phyloP scores from a whole-genome alignment of 768 basidiomycete species.

The Boletus pseudo-olivaceus region DNA sequence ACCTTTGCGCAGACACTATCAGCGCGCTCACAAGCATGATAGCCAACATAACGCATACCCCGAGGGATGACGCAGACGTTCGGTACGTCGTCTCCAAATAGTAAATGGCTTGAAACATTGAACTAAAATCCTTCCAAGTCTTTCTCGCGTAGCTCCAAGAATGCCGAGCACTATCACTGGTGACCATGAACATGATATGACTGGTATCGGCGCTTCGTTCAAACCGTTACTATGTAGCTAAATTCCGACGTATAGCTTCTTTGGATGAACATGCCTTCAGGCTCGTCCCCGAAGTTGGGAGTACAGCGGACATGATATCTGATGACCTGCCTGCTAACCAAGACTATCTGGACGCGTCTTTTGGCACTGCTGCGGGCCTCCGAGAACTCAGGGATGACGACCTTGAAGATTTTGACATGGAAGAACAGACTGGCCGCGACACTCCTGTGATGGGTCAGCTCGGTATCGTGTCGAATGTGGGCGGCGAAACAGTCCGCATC shows the following conservation, averaged over 20 bases:
- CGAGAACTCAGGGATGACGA: constrained; percentile 72
- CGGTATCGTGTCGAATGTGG: constrained; percentile 55
- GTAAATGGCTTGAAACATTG: not conserved
- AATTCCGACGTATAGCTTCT: constrained; percentile 44
- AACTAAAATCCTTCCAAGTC: constrained; percentile 9
- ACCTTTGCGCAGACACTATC: constrained; percentile 78
- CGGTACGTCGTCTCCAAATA: constrained; percentile 13
- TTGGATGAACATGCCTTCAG: constrained; percentile 84
- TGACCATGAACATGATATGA: constrained; percentile 21
- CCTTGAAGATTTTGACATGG: constrained; percentile 57
- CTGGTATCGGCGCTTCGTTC: constrained; percentile 19
- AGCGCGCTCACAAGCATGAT: constrained; percentile 55
- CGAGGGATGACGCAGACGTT: constrained; percentile 33
- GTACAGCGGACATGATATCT: constrained; percentile 80
- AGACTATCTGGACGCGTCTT: constrained; percentile 84
- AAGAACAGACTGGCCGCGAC: constrained; percentile 15
- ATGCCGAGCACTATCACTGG: constrained; percentile 4
- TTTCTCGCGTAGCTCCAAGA: constrained; percentile 3
- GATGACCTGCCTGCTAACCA: constrained; percentile 89
- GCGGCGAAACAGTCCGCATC: constrained; percentile 85
- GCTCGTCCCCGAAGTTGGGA: constrained; percentile 68
- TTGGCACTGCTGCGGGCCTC: constrained; percentile 73
- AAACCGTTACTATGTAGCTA: not conserved
- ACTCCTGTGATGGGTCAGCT: constrained; percentile 29
- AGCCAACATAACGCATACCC: constrained; percentile 45